Conservation (phyloP, 306 rosid genomes). For the Cicer yamashitae region DNA sequence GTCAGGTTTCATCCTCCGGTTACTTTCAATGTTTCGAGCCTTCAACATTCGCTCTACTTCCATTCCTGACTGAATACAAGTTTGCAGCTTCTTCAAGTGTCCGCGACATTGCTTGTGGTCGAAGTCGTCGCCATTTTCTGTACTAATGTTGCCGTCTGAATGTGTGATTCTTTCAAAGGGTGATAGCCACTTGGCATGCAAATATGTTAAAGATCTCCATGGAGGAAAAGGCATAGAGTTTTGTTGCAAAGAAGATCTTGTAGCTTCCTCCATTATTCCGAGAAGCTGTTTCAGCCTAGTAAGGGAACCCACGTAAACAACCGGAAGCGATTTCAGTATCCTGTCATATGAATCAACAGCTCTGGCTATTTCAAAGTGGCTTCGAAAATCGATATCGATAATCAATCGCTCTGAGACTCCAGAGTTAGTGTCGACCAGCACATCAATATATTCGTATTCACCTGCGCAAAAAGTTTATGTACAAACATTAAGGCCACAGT, state of each 20-base stretch:
- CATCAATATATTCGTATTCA: constrained; percentile 92
- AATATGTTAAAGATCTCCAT: constrained; percentile 87
- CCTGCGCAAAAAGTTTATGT: constrained; percentile 56
- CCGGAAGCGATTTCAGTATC: constrained; percentile 84
- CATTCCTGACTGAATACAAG: constrained; percentile 73
- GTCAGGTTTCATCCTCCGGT: constrained; percentile 70
- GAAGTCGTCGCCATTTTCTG: constrained; percentile 34
- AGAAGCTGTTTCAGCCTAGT: constrained; percentile 75
- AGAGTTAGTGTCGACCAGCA: constrained; percentile 56
- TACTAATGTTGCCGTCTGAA: constrained; percentile 51
- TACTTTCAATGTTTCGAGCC: constrained; percentile 62
- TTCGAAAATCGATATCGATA: constrained; percentile 82
- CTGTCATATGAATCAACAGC: constrained; percentile 86
- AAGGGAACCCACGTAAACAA: constrained; percentile 78
- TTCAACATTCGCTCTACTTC: constrained; percentile 70
- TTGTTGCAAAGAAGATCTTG: constrained; percentile 80
- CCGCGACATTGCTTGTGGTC: constrained; percentile 76
- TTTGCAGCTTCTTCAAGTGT: constrained; percentile 83
- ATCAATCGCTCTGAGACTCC: constrained; percentile 79
- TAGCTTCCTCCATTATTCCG: constrained; percentile 90
- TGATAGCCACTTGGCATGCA: constrained; percentile 91
- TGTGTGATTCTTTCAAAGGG: constrained; percentile 65
- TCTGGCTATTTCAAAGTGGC: constrained; percentile 99
- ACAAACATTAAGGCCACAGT: constrained; percentile 28
- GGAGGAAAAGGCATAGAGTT: constrained; percentile 99